Conservation (phyloP, 192 early-diverging fungal genomes). For the Coemansia sp. region DNA sequence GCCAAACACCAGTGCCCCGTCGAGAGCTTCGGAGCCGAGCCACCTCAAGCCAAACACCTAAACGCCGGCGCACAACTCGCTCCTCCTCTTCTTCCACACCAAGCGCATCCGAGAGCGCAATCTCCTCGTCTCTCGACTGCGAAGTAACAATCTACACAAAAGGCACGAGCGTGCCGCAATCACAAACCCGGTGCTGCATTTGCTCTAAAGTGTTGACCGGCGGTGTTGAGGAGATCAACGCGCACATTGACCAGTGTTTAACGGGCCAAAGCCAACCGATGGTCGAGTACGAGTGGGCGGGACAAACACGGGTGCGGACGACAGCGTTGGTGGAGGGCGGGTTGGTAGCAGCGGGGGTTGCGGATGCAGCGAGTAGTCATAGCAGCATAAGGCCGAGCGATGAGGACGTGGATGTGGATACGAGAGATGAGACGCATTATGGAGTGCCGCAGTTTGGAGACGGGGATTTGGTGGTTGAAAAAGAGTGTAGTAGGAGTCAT, state of each 20-base stretch:
- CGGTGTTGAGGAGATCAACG: slow-evolving; percentile 62
- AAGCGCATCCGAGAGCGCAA: slow-evolving; percentile 3
- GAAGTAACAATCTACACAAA: slow-evolving; percentile 27
- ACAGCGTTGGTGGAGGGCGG: slow-evolving; percentile 83
- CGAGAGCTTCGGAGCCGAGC: no score
- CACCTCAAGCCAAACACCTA: background rate
- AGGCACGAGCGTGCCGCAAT: slow-evolving; percentile 19
- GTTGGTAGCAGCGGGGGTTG: slow-evolving; percentile 2
- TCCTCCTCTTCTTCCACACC: background rate
- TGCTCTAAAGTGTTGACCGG: slow-evolving; percentile 20
- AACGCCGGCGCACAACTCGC: background rate
- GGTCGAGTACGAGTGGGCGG: slow-evolving; percentile 83
- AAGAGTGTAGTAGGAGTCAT: slow-evolving; percentile 14
- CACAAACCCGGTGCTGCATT: slow-evolving; percentile 19
- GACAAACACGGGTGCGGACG: slow-evolving; percentile 74
- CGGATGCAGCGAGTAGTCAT: slow-evolving; percentile 10
- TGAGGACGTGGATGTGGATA: slow-evolving; percentile 82
- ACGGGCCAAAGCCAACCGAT: slow-evolving; percentile 16
- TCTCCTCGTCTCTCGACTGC: slow-evolving; percentile 21
- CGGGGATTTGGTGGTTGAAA: slow-evolving; percentile 44
- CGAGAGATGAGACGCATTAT: slow-evolving; percentile 70
- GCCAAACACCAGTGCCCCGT: background rate
- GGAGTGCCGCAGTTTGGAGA: slow-evolving; percentile 67
- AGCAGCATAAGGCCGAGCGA: slow-evolving; percentile 63
- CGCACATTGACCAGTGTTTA: slow-evolving; percentile 80